A percentile compares a stretch with the other conserved stretches of the same genome.
phyloP scores from a whole-genome alignment of 169 alveolate species.

The Eimeria tenella region DNA sequence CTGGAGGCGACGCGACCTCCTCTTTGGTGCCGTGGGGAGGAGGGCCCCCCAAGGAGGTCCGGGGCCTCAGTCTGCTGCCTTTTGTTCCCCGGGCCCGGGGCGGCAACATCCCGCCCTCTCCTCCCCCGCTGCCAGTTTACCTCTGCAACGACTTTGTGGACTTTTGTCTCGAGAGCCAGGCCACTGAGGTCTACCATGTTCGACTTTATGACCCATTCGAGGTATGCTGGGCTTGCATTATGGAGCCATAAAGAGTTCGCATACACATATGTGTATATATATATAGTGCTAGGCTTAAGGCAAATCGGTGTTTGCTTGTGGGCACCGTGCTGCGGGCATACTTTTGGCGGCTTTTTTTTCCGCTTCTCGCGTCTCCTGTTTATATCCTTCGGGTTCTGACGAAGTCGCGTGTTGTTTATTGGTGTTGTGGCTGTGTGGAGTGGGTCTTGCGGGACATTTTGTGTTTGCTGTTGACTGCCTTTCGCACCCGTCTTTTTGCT shows the following conservation, averaged over 20 bases:
- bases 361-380: no score
- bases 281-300: background rate
- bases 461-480: background rate
- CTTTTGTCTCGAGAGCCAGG: background rate
- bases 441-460: no score
- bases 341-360: no score
- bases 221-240: background rate
- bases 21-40: constrained; percentile 14
- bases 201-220: constrained; percentile 52
- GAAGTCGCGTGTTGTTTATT: no score
- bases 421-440: no score
- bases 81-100: constrained; percentile 32
- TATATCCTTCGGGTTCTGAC: no score
- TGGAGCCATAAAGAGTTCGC: no score
- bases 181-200: constrained; percentile 4
- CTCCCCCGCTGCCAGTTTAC: constrained; percentile 31
- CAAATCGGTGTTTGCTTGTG: no score
- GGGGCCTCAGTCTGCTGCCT: constrained; percentile 28
- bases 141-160: constrained; percentile 6
- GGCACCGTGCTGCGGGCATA: no score
- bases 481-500: background rate
- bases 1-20: constrained; percentile 10
- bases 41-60: constrained; percentile 1
- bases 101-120: constrained; percentile 16
- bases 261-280: constrained; percentile 7